A percentile compares a stretch with the other conserved stretches of the same genome.
These are phyloP conservation scores for Kluyveromyces wickerhamii DNA, from an alignment of 805 yeast species.

Conservation along the genomic window DNA sequence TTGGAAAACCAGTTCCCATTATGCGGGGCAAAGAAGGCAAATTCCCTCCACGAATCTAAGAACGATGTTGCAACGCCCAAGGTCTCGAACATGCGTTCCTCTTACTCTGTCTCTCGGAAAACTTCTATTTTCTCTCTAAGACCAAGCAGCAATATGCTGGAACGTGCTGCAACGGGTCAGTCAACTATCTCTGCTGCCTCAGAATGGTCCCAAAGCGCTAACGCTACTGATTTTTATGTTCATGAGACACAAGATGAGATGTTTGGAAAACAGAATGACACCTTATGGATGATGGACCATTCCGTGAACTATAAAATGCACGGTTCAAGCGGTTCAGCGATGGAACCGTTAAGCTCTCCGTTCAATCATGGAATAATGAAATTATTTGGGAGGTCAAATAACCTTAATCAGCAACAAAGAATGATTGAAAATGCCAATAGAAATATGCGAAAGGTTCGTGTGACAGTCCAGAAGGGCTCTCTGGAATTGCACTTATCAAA, in stretches of 20 bases:
- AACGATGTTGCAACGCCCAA: not conserved
- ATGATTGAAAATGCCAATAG: constrained; percentile 1
- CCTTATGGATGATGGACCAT: constrained; percentile 24
- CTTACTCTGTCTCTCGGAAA: not conserved
- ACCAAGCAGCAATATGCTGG: constrained; percentile 2
- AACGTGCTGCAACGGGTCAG: not conserved
- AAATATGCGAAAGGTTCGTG: constrained; percentile 2
- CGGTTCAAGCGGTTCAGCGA: not conserved
- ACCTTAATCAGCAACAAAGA: not conserved
- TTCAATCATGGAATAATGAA: not conserved
- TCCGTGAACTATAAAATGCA: constrained; percentile 7
- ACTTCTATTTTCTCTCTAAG: constrained; percentile 3
- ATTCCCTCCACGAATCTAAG: not conserved
- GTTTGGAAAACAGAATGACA: constrained; percentile 9
- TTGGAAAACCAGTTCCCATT: constrained; percentile 20
- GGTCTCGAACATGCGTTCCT: not conserved
- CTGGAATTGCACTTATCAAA: constrained; percentile 2
- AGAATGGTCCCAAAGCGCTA: not conserved
- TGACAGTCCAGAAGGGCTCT: constrained; percentile 1
- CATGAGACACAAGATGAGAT: constrained; percentile 21
- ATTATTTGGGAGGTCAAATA: not conserved
- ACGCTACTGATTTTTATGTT: constrained; percentile 11
- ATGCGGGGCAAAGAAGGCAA: constrained; percentile 2
- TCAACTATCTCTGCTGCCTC: not conserved
- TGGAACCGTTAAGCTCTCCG: not conserved